Conservation (phyloP, 1,139 yeast species). For the Candida labiduridarum region DNA sequence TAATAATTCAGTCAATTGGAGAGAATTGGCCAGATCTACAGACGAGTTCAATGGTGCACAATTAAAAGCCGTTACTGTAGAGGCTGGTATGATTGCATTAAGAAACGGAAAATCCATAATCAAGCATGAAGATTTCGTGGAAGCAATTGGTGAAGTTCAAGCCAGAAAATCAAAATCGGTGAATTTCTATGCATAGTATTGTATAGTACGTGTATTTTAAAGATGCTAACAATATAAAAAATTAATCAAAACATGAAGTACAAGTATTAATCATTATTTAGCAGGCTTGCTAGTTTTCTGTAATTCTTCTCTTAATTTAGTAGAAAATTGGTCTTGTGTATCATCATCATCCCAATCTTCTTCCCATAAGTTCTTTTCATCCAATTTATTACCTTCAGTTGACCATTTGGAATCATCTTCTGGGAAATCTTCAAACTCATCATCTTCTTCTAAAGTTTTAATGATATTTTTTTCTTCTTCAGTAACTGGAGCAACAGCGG, state of each 20-base stretch:
- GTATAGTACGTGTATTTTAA: not conserved
- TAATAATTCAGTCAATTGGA: constrained; percentile 87
- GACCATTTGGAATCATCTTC: constrained; percentile 72
- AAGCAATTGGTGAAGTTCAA: constrained; percentile 97
- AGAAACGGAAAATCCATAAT: constrained; percentile 91
- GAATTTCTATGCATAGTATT: constrained; percentile 77
- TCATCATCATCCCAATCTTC: constrained; percentile 97
- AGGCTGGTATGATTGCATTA: constrained; percentile 99
- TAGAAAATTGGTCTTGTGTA: constrained; percentile 81
- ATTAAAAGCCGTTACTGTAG: constrained; percentile 96
- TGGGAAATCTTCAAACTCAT: constrained; percentile 94
- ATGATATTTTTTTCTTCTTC: constrained; percentile 42
- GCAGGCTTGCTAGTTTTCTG: constrained; percentile 15
- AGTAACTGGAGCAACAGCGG: constrained; percentile 6
- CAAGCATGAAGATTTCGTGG: constrained; percentile 97
- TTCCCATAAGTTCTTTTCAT: constrained; percentile 70
- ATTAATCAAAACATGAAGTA: not conserved
- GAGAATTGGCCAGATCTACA: constrained; percentile 95
- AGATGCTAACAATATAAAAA: not conserved
- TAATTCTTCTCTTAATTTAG: constrained; percentile 59
- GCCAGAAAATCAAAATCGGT: constrained; percentile 95
- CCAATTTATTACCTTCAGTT: constrained; percentile 40
- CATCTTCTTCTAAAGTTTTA: constrained; percentile 83
- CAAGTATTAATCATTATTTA: not conserved
- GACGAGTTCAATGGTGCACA: constrained; percentile 99